Evolutionary conservation across 2,329 filamentous ascomycete species (phyloP).

Genomic region (Colletotrichum somersetense): DNA sequence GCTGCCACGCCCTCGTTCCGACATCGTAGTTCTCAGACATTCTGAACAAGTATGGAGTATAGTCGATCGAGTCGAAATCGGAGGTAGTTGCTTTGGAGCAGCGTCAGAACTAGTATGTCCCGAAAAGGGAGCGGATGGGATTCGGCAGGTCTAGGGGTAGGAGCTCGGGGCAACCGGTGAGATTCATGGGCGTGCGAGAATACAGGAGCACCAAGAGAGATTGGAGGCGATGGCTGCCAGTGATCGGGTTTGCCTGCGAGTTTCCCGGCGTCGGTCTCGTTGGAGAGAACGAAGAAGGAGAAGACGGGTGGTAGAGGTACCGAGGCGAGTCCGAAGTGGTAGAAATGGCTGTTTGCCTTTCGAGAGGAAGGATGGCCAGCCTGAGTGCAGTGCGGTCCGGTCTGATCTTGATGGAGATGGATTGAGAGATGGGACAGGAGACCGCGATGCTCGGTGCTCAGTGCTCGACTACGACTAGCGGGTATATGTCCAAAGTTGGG

Average conservation of each 20-base stretch:
- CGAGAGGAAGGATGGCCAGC: constrained; percentile 19
- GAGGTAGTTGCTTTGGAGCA: constrained; percentile 28
- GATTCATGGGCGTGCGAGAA: constrained; percentile 39
- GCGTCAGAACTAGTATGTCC: constrained; percentile 33
- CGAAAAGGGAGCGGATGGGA: constrained; percentile 23
- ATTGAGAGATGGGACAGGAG: constrained; percentile 7
- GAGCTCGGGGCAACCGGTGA: constrained; percentile 34
- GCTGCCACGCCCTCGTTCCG: constrained; percentile 98
- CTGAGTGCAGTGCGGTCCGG: constrained; percentile 7
- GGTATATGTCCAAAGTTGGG: constrained; percentile 32
- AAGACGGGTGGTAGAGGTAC: constrained; percentile 2
- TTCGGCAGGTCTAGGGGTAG: constrained; percentile 37
- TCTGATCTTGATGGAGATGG: constrained; percentile 3
- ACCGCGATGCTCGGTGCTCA: constrained; percentile 14
- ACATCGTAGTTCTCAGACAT: constrained; percentile 98
- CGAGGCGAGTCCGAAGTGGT: not conserved
- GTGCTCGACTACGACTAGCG: constrained; percentile 2
- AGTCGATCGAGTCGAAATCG: constrained; percentile 20
- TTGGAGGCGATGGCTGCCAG: constrained; percentile 15
- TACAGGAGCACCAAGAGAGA: constrained; percentile 10
- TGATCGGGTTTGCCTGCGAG: constrained; percentile 1
- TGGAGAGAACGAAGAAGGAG: not conserved
- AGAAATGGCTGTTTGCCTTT: not conserved
- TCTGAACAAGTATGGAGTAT: constrained; percentile 48
- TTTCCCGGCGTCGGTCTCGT: constrained; percentile 12